Evolutionary conservation across 495 filamentous ascomycete species (phyloP), one percentile per base, ranked within the genome.

Genomic region (Usnea hakonensis): DNA sequence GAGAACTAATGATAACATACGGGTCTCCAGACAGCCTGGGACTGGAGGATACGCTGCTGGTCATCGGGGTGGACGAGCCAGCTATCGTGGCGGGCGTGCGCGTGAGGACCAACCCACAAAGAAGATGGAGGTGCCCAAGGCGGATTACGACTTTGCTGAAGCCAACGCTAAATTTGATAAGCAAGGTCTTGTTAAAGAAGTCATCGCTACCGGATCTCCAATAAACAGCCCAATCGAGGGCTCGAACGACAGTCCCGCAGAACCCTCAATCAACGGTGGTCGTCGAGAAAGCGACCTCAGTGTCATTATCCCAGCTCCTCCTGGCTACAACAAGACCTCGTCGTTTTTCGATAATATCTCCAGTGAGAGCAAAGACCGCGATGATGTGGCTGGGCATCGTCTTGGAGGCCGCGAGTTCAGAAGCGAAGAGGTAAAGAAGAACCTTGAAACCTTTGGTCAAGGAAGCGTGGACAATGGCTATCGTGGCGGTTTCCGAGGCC

Each of bases 331-430:
- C 77, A 94, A 89, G 73, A 76, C 82, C 3, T 83, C 74, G 8
- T 92, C 88, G 5, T 99, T 99, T 78, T 99, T 97, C 69, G 94
- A 99, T 70, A 95, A 99, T 69, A 96, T 99, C 68, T 93, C 89
- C 0, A 94, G 89, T 65, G 94, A 99, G 70, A 81, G 87, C 58
- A 93, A 88, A 70, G 94, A 98, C 57, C 83, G 94, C n/a, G 85
- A 90, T 43, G 91, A 95, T 68, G 26, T 32, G 19, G 48, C 48
- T 3, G 28, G 48, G 48, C 77, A 78, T 41, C 86, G 86, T 63
- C 78, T 83, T 5, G 90, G 89, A 58, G 93, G 92, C n/a, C 86
- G 89, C 23, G 90, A 95, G 71, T 95, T 93, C 85, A 84, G 94
- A 53, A 87, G 85, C 21, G 91, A 97, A 72, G 94, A 99, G 72